Percentiles rank a stretch among this genome's conserved stretches.
Conservation (phyloP, 78 protist species). For the Dictyostelium discoideum region DNA sequence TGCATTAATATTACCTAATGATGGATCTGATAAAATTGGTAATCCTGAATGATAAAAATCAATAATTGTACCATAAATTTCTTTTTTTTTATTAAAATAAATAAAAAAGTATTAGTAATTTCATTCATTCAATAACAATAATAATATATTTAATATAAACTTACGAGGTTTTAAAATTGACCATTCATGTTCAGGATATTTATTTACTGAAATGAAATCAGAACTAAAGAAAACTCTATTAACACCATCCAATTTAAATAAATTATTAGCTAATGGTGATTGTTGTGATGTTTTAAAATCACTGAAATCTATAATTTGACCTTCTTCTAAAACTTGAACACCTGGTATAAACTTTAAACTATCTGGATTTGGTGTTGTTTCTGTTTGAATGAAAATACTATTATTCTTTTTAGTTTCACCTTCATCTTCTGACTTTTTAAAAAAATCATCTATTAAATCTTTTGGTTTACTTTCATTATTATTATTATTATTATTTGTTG, state of each 20-base stretch:
- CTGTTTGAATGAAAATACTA: slow-evolving; percentile 80
- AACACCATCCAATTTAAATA: slow-evolving; percentile 89
- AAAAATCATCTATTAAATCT: not conserved
- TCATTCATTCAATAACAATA: not conserved
- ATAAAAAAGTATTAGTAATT: too few relatives aligned
- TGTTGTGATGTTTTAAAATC: slow-evolving; percentile 63
- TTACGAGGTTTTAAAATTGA: slow-evolving; percentile 80
- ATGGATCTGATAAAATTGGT: slow-evolving; percentile 74
- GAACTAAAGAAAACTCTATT: slow-evolving; percentile 84
- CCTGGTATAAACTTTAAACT: slow-evolving; percentile 87
- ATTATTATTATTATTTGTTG: not conserved
- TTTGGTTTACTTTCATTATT: not conserved
- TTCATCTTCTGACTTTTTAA: not conserved
- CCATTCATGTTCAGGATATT: slow-evolving; percentile 80
- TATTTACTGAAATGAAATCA: slow-evolving; percentile 89
- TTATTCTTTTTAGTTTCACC: not conserved
- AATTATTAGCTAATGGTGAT: slow-evolving; percentile 87
- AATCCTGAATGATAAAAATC: slow-evolving; percentile 77
- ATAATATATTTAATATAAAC: not conserved
- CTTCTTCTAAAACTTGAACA: slow-evolving; percentile 45
- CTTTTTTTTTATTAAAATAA: not conserved
- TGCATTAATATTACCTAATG: not conserved
- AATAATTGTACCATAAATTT: slow-evolving; percentile 76
- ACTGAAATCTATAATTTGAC: slow-evolving; percentile 66
- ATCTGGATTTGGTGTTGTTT: slow-evolving; percentile 87